These are phyloP conservation scores for Poa annua DNA, from an alignment of 176 grass and related monocot genomes.

Conservation along the genomic window DNA sequence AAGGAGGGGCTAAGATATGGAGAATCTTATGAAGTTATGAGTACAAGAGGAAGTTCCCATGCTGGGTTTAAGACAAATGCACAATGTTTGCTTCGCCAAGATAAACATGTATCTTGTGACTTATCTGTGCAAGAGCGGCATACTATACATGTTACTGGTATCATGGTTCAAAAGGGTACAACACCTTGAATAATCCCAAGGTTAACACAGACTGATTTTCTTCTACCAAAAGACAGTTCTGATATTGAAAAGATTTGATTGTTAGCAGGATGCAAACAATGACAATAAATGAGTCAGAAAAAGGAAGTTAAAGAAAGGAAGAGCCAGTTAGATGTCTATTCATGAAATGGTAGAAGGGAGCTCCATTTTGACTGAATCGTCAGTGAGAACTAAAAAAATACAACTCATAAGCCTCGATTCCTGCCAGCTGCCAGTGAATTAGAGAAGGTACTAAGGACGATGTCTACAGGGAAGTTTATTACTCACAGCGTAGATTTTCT, in stretches of 20 bases:
- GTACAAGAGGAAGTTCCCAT: constrained; percentile 52
- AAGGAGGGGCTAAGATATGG: constrained; percentile 55
- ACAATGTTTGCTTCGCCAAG: constrained; percentile 32
- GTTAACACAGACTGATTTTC: constrained; percentile 46
- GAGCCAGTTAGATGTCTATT: constrained; percentile 41
- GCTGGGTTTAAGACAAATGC: constrained; percentile 40
- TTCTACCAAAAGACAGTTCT: constrained; percentile 49
- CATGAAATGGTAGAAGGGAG: constrained; percentile 48
- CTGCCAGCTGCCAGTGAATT: not conserved
- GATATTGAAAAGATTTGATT: constrained; percentile 37
- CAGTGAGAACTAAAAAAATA: constrained; percentile 43
- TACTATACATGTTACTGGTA: not conserved
- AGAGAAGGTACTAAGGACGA: constrained; percentile 10
- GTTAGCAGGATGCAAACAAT: constrained; percentile 19
- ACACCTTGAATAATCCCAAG: constrained; percentile 53
- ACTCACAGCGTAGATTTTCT: constrained; percentile 1
- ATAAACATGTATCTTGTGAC: constrained; percentile 36
- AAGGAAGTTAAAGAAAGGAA: constrained; percentile 41
- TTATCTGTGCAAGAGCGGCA: not conserved
- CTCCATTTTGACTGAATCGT: constrained; percentile 55
- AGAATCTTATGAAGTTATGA: constrained; percentile 54
- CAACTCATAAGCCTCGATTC: constrained; percentile 34
- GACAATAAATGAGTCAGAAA: constrained; percentile 25
- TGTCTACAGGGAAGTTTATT: not conserved
- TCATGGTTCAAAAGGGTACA: constrained; percentile 39